These are phyloP conservation scores for Pythium chondricola DNA, from an alignment of 352 stramenopile species.

Conservation along the genomic window DNA sequence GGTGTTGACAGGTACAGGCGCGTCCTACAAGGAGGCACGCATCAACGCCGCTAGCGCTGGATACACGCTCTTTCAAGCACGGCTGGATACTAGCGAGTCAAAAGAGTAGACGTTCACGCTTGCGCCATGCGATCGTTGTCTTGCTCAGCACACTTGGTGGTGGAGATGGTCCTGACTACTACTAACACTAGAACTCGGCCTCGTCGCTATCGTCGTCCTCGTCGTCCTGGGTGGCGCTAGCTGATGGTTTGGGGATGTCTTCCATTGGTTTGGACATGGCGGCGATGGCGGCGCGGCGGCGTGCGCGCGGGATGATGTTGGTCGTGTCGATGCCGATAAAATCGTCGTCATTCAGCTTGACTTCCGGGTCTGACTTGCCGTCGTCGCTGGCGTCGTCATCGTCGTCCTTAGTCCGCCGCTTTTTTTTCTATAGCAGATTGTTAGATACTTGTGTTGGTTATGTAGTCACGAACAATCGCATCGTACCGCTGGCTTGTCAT, in stretches of 20 bases:
- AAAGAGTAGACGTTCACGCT: too few relatives aligned
- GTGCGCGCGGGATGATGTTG: slow-evolving; percentile 80
- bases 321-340: slow-evolving; percentile 77
- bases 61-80: slow-evolving; percentile 37
- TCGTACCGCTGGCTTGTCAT: slow-evolving; percentile 23
- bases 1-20: slow-evolving; percentile 33
- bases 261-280: slow-evolving; percentile 64
- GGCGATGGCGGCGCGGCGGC: slow-evolving; percentile 61
- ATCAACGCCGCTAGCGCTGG: slow-evolving; percentile 43
- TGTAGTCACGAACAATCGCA: neutral
- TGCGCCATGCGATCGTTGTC: too few relatives aligned
- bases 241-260: slow-evolving; percentile 27
- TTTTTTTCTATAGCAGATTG: slow-evolving; percentile 61
- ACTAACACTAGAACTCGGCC: slow-evolving; percentile 84
- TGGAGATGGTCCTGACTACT: too few relatives aligned
- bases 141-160: too few relatives aligned
- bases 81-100: too few relatives aligned
- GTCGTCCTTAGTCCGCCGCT: slow-evolving; percentile 50
- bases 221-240: slow-evolving; percentile 27
- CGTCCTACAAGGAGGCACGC: slow-evolving; percentile 61
- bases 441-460: too few relatives aligned
- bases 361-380: slow-evolving; percentile 58
- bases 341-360: slow-evolving; percentile 86
- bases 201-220: slow-evolving; percentile 79
- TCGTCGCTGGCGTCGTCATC: slow-evolving; percentile 58